Evolutionary conservation across 495 filamentous ascomycete species (phyloP).

Genomic region (Tirmania nivea): DNA sequence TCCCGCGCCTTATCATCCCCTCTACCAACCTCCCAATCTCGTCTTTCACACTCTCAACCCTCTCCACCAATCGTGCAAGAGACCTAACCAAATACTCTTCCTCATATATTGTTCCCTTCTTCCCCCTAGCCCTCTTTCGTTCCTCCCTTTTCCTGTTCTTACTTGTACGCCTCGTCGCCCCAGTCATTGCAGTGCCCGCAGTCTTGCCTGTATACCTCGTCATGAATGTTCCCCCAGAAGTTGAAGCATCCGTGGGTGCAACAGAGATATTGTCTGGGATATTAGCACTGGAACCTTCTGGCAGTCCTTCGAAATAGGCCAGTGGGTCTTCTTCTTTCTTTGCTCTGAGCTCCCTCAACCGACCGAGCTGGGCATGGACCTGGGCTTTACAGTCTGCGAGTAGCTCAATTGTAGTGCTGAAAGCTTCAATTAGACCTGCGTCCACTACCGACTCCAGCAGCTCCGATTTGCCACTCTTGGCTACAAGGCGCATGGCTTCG

Average conservation of each 20-base stretch:
- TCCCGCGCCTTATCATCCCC: slow-evolving; percentile 51
- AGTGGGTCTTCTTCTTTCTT: slow-evolving; percentile 68
- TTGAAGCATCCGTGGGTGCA: slow-evolving; percentile 61
- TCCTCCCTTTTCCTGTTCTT: slow-evolving; percentile 75
- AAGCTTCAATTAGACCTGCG: slow-evolving; percentile 50
- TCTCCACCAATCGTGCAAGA: slow-evolving; percentile 60
- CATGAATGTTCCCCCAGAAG: slow-evolving; percentile 59
- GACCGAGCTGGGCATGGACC: slow-evolving; percentile 59
- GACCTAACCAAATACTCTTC: slow-evolving; percentile 88
- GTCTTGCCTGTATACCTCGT: slow-evolving; percentile 66
- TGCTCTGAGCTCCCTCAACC: slow-evolving; percentile 54
- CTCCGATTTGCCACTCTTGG: slow-evolving; percentile 23
- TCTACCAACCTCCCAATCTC: slow-evolving; percentile 54
- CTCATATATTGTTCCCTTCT: slow-evolving; percentile 92
- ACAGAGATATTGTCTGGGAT: slow-evolving; percentile 82
- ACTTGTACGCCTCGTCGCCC: slow-evolving; percentile 48
- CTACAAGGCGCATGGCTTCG: slow-evolving; percentile 54
- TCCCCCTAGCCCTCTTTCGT: slow-evolving; percentile 78
- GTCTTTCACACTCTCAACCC: slow-evolving; percentile 44
- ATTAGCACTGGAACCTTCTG: slow-evolving; percentile 32
- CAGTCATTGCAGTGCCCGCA: slow-evolving; percentile 42
- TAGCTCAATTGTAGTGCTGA: slow-evolving; percentile 61
- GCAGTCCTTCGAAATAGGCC: slow-evolving; percentile 41
- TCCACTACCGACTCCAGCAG: slow-evolving; percentile 43
- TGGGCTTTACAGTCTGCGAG: slow-evolving; percentile 80